Percentiles rank a stretch among this genome's conserved stretches.
phyloP scores from a whole-genome alignment of 257 asterid species.

The Solanum chmielewskii region DNA sequence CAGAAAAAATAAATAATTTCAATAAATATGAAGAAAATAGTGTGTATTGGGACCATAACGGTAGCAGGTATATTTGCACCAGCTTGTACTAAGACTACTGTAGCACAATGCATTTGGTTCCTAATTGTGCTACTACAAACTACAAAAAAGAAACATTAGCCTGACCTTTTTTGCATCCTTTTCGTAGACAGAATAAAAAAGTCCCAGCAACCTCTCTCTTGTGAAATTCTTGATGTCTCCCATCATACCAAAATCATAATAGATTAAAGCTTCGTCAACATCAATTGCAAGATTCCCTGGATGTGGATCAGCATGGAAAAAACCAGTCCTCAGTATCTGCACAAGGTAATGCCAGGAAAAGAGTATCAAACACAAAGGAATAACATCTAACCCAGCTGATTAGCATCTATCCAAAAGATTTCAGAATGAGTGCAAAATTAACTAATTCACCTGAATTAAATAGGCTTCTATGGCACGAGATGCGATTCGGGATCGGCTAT shows the following conservation, averaged over 20 bases:
- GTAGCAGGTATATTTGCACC: not conserved
- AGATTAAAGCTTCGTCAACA: slow-evolving; percentile 79
- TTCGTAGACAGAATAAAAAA: slow-evolving; percentile 92
- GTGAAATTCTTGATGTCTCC: slow-evolving; percentile 94
- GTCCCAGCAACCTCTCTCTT: slow-evolving; percentile 60
- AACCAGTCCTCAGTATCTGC: slow-evolving; percentile 92
- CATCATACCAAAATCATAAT: slow-evolving; percentile 98
- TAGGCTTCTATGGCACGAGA: slow-evolving; percentile 94
- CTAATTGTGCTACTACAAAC: not conserved
- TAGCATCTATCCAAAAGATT: not conserved
- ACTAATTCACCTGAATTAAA: slow-evolving; percentile 61
- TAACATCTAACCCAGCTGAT: not conserved
- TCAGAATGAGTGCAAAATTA: not conserved
- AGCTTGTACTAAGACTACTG: not conserved
- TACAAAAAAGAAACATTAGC: not conserved
- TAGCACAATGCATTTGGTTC: not conserved
- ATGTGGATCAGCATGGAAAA: slow-evolving; percentile 99
- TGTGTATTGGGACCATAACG: not conserved
- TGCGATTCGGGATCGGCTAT: slow-evolving; percentile 57
- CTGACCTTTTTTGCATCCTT: slow-evolving; percentile 89
- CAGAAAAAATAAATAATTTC: not conserved
- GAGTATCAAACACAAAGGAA: not conserved
- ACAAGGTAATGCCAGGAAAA: not conserved
- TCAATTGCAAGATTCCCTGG: slow-evolving; percentile 98
- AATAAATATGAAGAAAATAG: not conserved